These are phyloP conservation scores for Musa balbisiana DNA, from an alignment of 202 grass and related monocot genomes.

Conservation along the genomic window DNA sequence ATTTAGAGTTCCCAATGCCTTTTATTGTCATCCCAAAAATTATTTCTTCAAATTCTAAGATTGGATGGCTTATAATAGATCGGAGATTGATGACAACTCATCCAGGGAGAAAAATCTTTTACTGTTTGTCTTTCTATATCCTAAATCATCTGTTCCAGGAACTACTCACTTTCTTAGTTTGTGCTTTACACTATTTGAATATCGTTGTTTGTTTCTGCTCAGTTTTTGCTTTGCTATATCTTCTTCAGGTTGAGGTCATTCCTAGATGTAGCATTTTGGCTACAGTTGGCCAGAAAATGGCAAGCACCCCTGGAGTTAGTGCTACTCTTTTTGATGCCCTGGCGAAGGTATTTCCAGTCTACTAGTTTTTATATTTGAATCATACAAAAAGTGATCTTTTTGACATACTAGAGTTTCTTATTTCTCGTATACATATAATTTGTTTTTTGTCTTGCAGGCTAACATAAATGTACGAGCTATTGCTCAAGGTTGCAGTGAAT, in stretches of 20 bases:
- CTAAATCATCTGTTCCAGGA: not conserved
- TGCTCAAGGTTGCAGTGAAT: constrained; percentile 98
- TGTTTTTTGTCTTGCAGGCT: constrained; percentile 39
- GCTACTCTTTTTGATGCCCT: constrained; percentile 98
- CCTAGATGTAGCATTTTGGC: constrained; percentile 89
- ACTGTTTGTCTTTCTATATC: not conserved
- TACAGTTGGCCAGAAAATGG: constrained; percentile 94
- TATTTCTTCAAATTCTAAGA: not conserved
- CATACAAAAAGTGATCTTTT: not conserved
- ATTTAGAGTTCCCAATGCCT: not conserved
- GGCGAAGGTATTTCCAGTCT: constrained; percentile 53
- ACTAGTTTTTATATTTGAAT: not conserved
- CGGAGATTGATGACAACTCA: not conserved
- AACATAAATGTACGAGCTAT: constrained; percentile 97
- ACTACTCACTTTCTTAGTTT: not conserved
- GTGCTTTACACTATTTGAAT: not conserved
- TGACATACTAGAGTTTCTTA: not conserved
- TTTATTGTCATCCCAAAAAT: not conserved
- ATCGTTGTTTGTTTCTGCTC: not conserved
- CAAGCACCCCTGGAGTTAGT: constrained; percentile 97
- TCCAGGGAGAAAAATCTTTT: not conserved
- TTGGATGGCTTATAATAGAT: not conserved
- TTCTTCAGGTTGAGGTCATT: constrained; percentile 86
- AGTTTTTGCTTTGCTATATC: constrained; percentile 5
- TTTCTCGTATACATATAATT: not conserved